phyloP scores from a whole-genome alignment of 2,329 filamentous ascomycete genomes.

The Colletotrichum falcatum region DNA sequence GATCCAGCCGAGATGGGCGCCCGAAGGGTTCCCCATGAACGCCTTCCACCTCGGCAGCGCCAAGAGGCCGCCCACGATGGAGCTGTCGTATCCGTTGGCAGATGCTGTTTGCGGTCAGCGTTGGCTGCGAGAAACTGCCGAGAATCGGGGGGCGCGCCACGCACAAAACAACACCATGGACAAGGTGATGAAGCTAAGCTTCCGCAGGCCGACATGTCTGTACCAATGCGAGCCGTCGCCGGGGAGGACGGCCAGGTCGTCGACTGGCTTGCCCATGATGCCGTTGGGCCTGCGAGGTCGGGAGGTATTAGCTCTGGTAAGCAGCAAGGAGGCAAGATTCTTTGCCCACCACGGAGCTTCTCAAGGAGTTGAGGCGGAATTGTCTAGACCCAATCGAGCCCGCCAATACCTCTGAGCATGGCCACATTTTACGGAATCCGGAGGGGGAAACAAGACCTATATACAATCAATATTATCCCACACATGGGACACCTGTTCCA shows the following conservation, averaged over 20 bases:
- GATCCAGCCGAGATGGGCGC: conserved; percentile 53
- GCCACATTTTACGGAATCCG: neutral
- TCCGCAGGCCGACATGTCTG: conserved; percentile 55
- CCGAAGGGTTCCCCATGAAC: conserved; percentile 54
- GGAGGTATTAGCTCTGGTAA: neutral
- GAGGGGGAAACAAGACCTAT: conserved; percentile 16
- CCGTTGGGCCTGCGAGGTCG: neutral
- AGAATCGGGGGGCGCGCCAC: neutral
- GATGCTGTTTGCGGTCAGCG: conserved; percentile 44
- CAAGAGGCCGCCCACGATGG: conserved; percentile 60
- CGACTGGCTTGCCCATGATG: conserved; percentile 31
- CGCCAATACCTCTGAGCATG: conserved; percentile 2
- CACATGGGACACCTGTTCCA: neutral
- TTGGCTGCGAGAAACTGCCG: neutral
- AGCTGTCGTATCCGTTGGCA: conserved; percentile 52
- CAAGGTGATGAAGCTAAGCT: conserved; percentile 56
- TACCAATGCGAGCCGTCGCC: conserved; percentile 56
- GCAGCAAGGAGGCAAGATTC: neutral
- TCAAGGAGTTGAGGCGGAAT: conserved; percentile 4
- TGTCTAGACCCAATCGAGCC: conserved; percentile 27
- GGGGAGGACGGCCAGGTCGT: conserved; percentile 50
- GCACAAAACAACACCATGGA: conserved; percentile 46
- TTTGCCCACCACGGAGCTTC: neutral
- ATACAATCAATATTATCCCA: conserved; percentile 15
- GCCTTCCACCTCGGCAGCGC: conserved; percentile 54